Conservation (phyloP, 305 asterid genomes). For the Fraxinus latifolia region DNA sequence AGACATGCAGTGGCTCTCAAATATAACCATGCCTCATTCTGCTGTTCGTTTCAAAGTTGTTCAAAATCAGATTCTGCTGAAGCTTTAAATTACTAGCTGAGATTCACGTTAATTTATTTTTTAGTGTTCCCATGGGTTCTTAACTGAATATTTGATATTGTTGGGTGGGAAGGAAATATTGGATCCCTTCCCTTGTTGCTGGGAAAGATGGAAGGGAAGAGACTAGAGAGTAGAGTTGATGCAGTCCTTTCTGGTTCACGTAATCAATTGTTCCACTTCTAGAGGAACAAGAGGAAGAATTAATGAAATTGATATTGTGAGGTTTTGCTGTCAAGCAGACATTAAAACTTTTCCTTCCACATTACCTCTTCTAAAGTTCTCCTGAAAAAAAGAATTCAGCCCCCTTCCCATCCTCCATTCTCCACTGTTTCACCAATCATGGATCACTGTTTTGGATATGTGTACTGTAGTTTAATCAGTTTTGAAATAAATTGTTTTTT, state of each 20-base stretch:
- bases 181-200: neutral
- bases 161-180: neutral
- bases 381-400: neutral
- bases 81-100: conserved; percentile 1
- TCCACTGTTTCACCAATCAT: neutral
- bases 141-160: neutral
- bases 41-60: neutral
- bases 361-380: neutral
- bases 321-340: neutral
- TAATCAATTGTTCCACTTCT: neutral
- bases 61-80: neutral
- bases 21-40: neutral
- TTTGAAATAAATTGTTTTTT: neutral
- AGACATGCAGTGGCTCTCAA: neutral
- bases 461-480: neutral
- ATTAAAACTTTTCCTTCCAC: neutral
- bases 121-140: conserved; percentile 3
- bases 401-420: neutral
- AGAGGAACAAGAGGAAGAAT: conserved; percentile 7
- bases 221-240: neutral
- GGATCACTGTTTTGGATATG: neutral
- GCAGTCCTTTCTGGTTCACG: conserved; percentile 3
- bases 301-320: neutral
- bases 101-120: neutral
- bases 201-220: neutral